Evolutionary conservation across 2,329 filamentous ascomycete genomes (phyloP).

Genomic region (Pseudogymnoascus sp.): DNA sequence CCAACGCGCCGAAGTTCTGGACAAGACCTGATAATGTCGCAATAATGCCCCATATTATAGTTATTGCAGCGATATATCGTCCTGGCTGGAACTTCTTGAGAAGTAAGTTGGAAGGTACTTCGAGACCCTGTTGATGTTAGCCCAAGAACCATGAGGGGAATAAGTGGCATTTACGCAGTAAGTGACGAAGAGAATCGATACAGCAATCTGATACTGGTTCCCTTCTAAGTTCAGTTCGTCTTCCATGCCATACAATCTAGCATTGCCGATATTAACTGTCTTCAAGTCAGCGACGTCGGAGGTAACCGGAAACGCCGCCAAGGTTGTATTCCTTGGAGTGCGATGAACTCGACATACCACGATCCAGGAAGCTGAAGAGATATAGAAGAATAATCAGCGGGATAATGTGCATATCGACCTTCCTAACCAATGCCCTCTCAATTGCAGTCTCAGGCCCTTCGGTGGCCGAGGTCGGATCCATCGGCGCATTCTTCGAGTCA

Average conservation of each 20-base stretch:
- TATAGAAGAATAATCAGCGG: constrained; percentile 63
- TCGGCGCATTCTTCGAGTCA: background rate
- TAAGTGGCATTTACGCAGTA: constrained; percentile 36
- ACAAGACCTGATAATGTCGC: constrained; percentile 46
- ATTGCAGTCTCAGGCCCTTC: background rate
- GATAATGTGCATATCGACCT: constrained; percentile 55
- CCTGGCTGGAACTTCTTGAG: constrained; percentile 39
- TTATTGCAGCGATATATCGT: constrained; percentile 40
- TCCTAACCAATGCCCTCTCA: constrained; percentile 29
- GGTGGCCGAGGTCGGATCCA: background rate
- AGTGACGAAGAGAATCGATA: constrained; percentile 44
- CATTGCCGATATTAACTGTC: constrained; percentile 51
- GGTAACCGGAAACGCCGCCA: constrained; percentile 11
- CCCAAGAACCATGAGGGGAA: background rate
- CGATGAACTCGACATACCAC: constrained; percentile 39
- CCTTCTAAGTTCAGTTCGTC: constrained; percentile 44
- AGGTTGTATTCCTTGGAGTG: constrained; percentile 22
- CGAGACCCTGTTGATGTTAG: constrained; percentile 27
- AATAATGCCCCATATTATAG: constrained; percentile 41
- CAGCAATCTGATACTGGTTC: constrained; percentile 48
- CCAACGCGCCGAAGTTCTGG: constrained; percentile 43
- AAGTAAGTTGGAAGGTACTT: constrained; percentile 39
- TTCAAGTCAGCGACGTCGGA: constrained; percentile 28
- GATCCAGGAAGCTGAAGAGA: constrained; percentile 67
- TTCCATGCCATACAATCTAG: constrained; percentile 49